A percentile compares a stretch with the other conserved stretches of the same genome.
Evolutionary conservation across 2,329 filamentous ascomycete genomes (phyloP).

Genomic region (Ceratocystis diversiconidia): DNA sequence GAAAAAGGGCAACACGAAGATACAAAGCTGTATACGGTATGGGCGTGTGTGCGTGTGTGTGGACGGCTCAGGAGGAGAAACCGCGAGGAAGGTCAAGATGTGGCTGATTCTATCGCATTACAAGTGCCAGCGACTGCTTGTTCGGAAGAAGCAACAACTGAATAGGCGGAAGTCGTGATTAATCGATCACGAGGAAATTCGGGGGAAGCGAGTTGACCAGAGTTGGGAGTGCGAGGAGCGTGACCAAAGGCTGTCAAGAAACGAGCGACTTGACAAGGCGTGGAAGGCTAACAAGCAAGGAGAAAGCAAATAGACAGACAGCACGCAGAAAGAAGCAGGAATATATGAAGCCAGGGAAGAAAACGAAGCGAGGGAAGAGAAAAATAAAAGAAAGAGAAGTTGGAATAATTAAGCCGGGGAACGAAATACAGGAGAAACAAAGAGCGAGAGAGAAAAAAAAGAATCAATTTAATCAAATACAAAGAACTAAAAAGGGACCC

Average conservation of each 20-base stretch:
- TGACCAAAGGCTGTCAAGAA: slow-evolving; percentile 5
- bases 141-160: slow-evolving; percentile 15
- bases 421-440: neutral
- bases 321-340: slow-evolving; percentile 1
- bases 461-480: neutral
- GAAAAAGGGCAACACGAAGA: slow-evolving; percentile 16
- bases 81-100: neutral
- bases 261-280: slow-evolving; percentile 12
- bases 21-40: slow-evolving; percentile 13
- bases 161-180: neutral
- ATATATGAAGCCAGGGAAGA: slow-evolving; percentile 15
- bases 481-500: neutral
- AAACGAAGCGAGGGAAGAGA: slow-evolving; percentile 14
- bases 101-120: neutral
- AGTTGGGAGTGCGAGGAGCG: neutral
- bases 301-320: slow-evolving; percentile 1
- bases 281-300: neutral
- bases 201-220: neutral
- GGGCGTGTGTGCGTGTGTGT: neutral
- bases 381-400: slow-evolving; percentile 12
- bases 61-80: neutral
- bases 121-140: neutral
- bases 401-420: neutral
- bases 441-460: slow-evolving; percentile 1
- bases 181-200: neutral